Conservation (phyloP, 805 yeast genomes). For the Lachancea waltii region DNA sequence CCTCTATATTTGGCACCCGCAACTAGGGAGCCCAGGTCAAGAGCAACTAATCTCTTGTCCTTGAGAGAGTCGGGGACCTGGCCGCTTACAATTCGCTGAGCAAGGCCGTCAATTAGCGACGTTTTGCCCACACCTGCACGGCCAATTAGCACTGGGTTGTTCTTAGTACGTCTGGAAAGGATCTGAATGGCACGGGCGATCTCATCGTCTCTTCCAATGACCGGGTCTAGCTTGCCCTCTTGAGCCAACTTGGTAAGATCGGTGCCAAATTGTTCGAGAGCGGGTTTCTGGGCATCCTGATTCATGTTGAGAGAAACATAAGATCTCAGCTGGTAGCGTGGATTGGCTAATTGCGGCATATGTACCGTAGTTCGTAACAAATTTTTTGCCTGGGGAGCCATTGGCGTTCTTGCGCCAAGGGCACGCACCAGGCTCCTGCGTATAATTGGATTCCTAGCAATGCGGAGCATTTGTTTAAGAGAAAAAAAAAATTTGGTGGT, state of each 20-base stretch:
- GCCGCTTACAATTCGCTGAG: conserved; percentile 84
- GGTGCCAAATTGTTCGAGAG: conserved; percentile 77
- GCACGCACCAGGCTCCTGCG: conserved; percentile 1
- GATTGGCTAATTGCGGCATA: neutral
- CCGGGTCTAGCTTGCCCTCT: conserved; percentile 91
- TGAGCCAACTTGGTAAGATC: conserved; percentile 81
- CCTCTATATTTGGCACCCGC: conserved; percentile 96
- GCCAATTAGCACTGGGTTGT: conserved; percentile 92
- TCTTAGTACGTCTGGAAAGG: conserved; percentile 84
- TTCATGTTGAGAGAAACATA: conserved; percentile 17
- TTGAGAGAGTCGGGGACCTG: conserved; percentile 95
- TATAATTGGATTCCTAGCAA: conserved; percentile 2
- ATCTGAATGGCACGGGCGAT: conserved; percentile 90
- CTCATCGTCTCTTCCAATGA: conserved; percentile 94
- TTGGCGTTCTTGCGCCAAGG: neutral
- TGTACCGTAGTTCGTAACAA: neutral
- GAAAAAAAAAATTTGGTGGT: conserved; percentile 15
- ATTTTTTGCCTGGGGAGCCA: neutral
- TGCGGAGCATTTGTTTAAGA: conserved; percentile 1
- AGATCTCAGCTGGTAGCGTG: conserved; percentile 3
- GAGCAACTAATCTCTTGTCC: conserved; percentile 71
- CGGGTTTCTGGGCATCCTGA: conserved; percentile 50
- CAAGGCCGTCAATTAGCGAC: conserved; percentile 92
- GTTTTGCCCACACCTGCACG: conserved; percentile 98
- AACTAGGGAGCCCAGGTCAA: conserved; percentile 83